Conservation (phyloP, 305 asterid genomes). For the Coffea humblotiana region DNA sequence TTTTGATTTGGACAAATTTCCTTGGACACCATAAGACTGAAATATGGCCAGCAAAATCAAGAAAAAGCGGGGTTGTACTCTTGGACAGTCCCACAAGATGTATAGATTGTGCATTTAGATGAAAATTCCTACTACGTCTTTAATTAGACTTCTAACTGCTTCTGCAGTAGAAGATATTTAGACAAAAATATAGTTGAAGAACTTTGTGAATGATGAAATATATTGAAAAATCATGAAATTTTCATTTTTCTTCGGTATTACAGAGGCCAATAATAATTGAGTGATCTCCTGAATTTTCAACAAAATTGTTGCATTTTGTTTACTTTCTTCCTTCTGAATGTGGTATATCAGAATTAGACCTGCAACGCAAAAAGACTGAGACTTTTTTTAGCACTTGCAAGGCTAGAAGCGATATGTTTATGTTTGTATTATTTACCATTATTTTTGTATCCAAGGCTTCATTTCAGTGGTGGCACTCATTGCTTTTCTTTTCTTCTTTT, state of each 20-base stretch:
- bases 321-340: background rate
- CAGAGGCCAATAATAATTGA: background rate
- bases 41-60: background rate
- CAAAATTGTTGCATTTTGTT: background rate
- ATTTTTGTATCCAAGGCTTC: background rate
- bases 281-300: background rate
- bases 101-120: background rate
- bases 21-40: background rate
- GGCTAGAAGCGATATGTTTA: background rate
- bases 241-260: background rate
- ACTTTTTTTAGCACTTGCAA: background rate
- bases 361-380: no score
- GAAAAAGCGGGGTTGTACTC: background rate
- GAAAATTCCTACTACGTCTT: background rate
- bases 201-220: background rate
- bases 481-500: conserved; percentile 9
- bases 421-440: background rate
- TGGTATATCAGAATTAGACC: background rate
- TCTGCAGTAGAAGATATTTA: background rate
- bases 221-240: background rate
- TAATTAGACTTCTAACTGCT: background rate
- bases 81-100: background rate
- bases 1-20: background rate
- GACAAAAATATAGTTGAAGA: background rate
- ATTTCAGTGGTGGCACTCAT: conserved; percentile 2